Evolutionary conservation across 805 yeast genomes (phyloP), one percentile per base, ranked within the genome.

Genomic region (Saccharomyces cerevisiae): DNA sequence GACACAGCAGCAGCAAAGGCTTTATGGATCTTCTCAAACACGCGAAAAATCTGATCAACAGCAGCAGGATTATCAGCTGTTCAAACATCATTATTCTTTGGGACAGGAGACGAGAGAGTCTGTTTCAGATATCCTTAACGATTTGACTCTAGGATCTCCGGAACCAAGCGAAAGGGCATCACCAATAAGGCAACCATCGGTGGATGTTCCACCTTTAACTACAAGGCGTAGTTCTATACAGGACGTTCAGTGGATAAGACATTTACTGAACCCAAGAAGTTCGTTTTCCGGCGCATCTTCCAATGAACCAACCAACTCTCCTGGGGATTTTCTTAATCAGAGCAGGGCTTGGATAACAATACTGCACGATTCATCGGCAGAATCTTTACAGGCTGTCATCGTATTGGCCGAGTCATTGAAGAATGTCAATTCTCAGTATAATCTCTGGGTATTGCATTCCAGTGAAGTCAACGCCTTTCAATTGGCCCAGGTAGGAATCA

Each of bases 191-290:
- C 43, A 36, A 17, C 43, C 43, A 17, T 36, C 60, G 17, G 48
- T 61, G 32, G 57, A 50, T 17, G 21, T 41, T 1, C 41, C 54
- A 6, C 49, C 53, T 9, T 48, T 51, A 21, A 55, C 57, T 17
- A 49, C 56, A 29, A 60, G 71, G 52, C 53, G 70, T 11, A 55
- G 68, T 17, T 67, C 71, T 11, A 56, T 69, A 6, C 70, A 68
- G 51, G 72, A 67, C 27, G 68, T 66, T 24, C 68, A 64, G 53
- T 63, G 68, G 58, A 61, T 68, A 9, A 61, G 70, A 52, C 70
- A 67, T 47, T 55, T 63, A 41, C 49, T 68, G 52, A 69, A 69
- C 51, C 73, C 73, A n/a, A 59, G 73, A 52, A 66, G 70, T 55
- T 69, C 73, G 1, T 68, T 69, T 48, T 67, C 73, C 6, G 69